phyloP scores from a whole-genome alignment of 2,329 filamentous ascomycete species.

The Davidsoniella eucalypti region DNA sequence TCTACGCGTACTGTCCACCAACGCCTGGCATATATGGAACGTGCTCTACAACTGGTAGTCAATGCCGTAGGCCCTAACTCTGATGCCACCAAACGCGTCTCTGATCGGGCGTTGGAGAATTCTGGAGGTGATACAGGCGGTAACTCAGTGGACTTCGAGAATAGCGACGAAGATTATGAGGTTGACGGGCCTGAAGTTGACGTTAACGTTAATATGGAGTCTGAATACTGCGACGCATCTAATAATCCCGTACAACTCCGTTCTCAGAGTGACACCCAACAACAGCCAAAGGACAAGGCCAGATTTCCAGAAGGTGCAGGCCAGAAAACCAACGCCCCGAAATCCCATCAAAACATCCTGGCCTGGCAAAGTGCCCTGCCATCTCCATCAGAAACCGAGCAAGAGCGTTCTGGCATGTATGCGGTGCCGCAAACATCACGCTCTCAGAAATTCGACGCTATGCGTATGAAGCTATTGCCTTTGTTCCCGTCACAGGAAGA shows the following conservation, averaged over 20 bases:
- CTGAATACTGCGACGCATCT: too few relatives aligned
- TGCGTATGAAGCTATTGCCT: constrained; percentile 14
- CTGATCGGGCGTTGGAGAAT: background rate
- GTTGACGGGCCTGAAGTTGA: background rate
- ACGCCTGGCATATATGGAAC: constrained; percentile 11
- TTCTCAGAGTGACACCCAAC: too few relatives aligned
- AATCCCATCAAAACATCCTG: constrained; percentile 2
- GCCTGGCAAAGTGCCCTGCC: constrained; percentile 8
- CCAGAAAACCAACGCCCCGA: too few relatives aligned
- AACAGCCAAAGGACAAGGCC: too few relatives aligned
- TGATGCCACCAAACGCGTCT: background rate
- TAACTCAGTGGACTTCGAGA: constrained; percentile 1
- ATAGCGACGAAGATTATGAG: constrained; percentile 1
- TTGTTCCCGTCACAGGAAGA: constrained; percentile 22
- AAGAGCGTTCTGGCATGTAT: constrained; percentile 1
- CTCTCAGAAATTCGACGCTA: constrained; percentile 10
- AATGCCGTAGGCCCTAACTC: constrained; percentile 2
- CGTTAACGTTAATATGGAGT: background rate
- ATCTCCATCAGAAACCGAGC: constrained; percentile 5
- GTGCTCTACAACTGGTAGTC: constrained; percentile 6
- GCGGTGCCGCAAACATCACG: constrained; percentile 1
- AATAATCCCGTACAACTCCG: too few relatives aligned
- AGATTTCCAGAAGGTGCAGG: too few relatives aligned
- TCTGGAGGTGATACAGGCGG: background rate
- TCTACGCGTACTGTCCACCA: constrained; percentile 8